Base-by-base conservation (phyloP, 768 basidiomycete genomes). In the Xerocomellus amylosporus region DNA sequence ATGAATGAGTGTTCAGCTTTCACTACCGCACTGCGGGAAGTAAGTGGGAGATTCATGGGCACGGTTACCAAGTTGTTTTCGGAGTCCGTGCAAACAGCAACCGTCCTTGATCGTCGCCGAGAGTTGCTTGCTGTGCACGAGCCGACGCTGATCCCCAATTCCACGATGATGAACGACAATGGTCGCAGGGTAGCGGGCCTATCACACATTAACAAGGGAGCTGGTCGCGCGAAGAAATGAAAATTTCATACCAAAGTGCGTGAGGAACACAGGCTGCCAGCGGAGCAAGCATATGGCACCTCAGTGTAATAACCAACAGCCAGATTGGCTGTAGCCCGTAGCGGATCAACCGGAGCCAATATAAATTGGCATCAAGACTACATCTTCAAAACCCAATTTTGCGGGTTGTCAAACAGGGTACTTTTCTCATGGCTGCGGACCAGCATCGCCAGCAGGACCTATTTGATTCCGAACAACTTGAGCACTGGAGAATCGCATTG, bases 91-190 rank as follows among this genome's bases (percentile, higher is more conserved):
- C 55, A 38, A 47, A 55, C 60, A 58, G 67, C 69, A 62, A 71
- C 62, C 58, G 53, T 50, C 6, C 60, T 58, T 73, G 70, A 71
- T 71, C 64, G 67, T 72, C 71, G 63, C 62, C 58, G 66, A 41
- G 60, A 41, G 26, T 51, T 45, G 50, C 50, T 58, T 71, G 67
- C 71, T 71, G 70, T 72, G 70, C 64, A 64, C 51, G 46, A 59
- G 48, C 58, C 60, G 67, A 69, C 58, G 69, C 49, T 61, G 67
- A 69, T 69, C 67, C 46, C 61, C 51, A 36, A 56, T 41, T 55
- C 47, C 46, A 46, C 50, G n/a, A 41, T 30, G 47, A 44, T 34
- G 28, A 55, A 53, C 40, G 54, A 47, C 53, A 58, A 60, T 49
- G 47, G 31, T 58, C 49, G 26, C 48, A 49, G 53, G 59, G 54